Evolutionary conservation across 78 protist species (phyloP), one percentile per base, ranked within the genome.

Genomic region (Ministeria vibrans): DNA sequence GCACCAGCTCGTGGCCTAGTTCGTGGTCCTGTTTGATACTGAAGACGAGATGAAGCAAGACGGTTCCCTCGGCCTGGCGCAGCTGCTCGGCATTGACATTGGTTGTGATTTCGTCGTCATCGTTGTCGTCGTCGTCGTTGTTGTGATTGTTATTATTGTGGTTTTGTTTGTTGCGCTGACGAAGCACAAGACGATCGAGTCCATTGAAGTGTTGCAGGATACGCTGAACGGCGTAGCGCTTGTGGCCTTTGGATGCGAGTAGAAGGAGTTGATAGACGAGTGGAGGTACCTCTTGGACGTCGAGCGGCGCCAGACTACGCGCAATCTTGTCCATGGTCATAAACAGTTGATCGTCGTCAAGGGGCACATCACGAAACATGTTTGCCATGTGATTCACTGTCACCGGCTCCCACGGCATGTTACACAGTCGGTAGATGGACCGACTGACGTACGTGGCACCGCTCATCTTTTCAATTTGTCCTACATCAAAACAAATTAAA

Each of bases 251-350:
- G 34, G 23, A 4, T 4, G 34, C 13, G 43, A 68, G 74, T 20
- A 68, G 30, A 15, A 68, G 74, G 36, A 68, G 74, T n/a, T 68
- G 74, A n/a, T 68, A 68, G 28, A 68, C 46, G 51, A 68, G 74
- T 28, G 74, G 49, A 2, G 74, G 74, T 1, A 68, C 13, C 74
- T 68, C 74, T 1, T 39, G 32, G 13, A 41, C 28, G 43, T 4
- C 74, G 36, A 68, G 15, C 1, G 11, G 51, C n/a, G 9, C n/a
- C 55, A 49, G 55, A 9, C n/a, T 20, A 9, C 55, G 55, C 55
- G 15, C 55, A 2, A 68, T 7, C 49, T 68, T 68, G 34, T 36
- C 74, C 32, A 41, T 46, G 49, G 25, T 22, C 13, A 68, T 41
- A 9, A 7, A 22, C 34, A 68, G 49, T n/a, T 68, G 36, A 11